Base-by-base conservation (phyloP, 768 basidiomycete genomes). In the Trametes punicea region DNA sequence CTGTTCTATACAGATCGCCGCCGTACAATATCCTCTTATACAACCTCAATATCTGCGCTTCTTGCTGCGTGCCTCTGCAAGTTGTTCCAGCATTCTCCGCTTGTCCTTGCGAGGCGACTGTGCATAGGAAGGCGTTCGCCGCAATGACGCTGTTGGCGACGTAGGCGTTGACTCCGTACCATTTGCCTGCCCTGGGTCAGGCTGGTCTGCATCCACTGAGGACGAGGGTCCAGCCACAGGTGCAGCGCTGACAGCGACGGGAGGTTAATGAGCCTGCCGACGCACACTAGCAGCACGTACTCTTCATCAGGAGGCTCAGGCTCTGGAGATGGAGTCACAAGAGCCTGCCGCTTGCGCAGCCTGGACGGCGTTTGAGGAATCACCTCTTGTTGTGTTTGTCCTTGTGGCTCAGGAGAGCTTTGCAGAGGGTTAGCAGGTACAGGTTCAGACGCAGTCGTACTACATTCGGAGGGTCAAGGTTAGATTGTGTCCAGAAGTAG, bases 31-130 rank as follows among this genome's bases (percentile, higher is more conserved):
- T 26, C 20, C 1, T 30, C 18, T 10, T 40, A 23, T 27, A 13
- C 21, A 2, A 51, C 8, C n/a, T 38, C 33, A 59, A n/a, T 36
- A 16, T 13, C 57, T 48, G 1, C 39, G 58, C 46, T 56, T 67
- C 46, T 64, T 60, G 31, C 46, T 58, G 57, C 56, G 59, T 46
- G 33, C 68, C 59, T 67, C 67, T 7, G 69, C 74, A 20, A 76
- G 61, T 27, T 70, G 57, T 50, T 71, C 67, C 60, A 74, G 36
- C 27, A 59, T 63, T 57, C 67, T 72, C 33, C 72, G 61, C 59
- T 74, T 77, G 45, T 67, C 71, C 26, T 64, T 65, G 6, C 50
- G 54, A 4, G 74, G 72, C 11, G 73, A 73, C 25, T 68, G 41
- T 1, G 66, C 59, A 57, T 70, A 74, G 2, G 62, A 60, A 16